Percentiles rank a stretch among this genome's conserved stretches.
Evolutionary conservation across 2,329 filamentous ascomycete genomes (phyloP).

Genomic region (Botrytis hyacinthi): DNA sequence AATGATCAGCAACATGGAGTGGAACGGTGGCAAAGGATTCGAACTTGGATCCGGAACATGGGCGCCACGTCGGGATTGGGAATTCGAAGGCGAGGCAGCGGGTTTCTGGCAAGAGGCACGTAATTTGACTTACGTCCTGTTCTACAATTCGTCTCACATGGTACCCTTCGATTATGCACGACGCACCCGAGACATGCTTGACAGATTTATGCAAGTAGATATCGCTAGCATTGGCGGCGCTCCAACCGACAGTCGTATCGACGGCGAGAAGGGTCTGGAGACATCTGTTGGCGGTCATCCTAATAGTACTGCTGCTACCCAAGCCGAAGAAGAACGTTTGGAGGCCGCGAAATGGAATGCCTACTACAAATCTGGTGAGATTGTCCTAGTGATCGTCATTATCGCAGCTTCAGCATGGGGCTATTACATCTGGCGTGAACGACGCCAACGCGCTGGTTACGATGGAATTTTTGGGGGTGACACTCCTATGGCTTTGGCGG

Average conservation of each 20-base stretch:
- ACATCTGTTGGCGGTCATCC: constrained; percentile 66
- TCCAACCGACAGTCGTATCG: constrained; percentile 65
- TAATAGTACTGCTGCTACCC: constrained; percentile 63
- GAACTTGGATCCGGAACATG: constrained; percentile 82
- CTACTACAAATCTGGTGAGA: constrained; percentile 70
- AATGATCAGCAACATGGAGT: constrained; percentile 84
- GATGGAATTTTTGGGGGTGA: constrained; percentile 42
- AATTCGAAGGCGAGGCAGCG: constrained; percentile 81
- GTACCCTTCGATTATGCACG: constrained; percentile 92
- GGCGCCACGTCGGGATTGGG: constrained; percentile 92
- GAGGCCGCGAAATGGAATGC: constrained; percentile 68
- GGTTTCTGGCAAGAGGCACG: constrained; percentile 93
- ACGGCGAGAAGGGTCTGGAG: constrained; percentile 65
- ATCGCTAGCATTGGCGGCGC: constrained; percentile 80
- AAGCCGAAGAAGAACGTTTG: constrained; percentile 60
- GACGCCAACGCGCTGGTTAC: constrained; percentile 56
- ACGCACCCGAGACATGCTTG: constrained; percentile 90
- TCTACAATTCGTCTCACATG: constrained; percentile 97
- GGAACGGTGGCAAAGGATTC: constrained; percentile 90
- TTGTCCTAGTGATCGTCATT: constrained; percentile 64
- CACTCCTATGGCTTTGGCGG: constrained; percentile 35
- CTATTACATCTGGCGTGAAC: constrained; percentile 62
- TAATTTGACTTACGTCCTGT: constrained; percentile 92
- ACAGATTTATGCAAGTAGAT: constrained; percentile 92
- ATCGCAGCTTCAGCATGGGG: constrained; percentile 62